Evolutionary conservation across 768 basidiomycete species (phyloP).

Genomic region (Solioccasus polychromus): DNA sequence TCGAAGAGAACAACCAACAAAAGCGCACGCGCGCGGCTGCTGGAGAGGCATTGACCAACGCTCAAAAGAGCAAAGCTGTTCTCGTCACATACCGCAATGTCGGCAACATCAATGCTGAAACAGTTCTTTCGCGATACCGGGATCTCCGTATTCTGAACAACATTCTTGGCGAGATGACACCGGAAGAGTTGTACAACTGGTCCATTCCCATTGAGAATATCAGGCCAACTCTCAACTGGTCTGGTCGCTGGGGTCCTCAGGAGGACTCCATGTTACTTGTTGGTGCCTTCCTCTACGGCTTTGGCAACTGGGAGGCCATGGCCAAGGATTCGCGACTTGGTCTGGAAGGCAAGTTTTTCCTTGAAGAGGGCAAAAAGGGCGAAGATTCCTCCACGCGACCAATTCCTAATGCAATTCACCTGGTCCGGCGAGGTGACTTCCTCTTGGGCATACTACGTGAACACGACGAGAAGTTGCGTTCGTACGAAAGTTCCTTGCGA

Average conservation of each 20-base stretch:
- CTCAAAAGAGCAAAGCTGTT: slow-evolving; percentile 96
- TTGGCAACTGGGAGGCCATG: slow-evolving; percentile 97
- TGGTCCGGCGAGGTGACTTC: slow-evolving; percentile 96
- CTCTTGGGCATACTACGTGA: slow-evolving; percentile 80
- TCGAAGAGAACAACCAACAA: slow-evolving; percentile 80
- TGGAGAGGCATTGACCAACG: slow-evolving; percentile 87
- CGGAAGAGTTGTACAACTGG: slow-evolving; percentile 78
- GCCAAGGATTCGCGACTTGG: slow-evolving; percentile 81
- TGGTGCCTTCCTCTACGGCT: slow-evolving; percentile 90
- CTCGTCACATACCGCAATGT: slow-evolving; percentile 88
- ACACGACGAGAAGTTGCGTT: slow-evolving; percentile 87
- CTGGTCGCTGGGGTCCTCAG: slow-evolving; percentile 87
- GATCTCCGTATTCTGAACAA: slow-evolving; percentile 87
- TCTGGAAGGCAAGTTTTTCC: slow-evolving; percentile 91
- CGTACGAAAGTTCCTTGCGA: slow-evolving; percentile 78
- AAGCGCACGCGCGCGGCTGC: slow-evolving; percentile 72
- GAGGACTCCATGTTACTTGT: slow-evolving; percentile 95
- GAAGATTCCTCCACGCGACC: slow-evolving; percentile 81
- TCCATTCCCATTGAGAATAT: slow-evolving; percentile 88
- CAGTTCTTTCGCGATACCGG: slow-evolving; percentile 83
- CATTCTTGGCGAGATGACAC: slow-evolving; percentile 60
- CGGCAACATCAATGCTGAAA: slow-evolving; percentile 95
- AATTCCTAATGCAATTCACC: slow-evolving; percentile 96
- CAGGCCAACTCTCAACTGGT: slow-evolving; percentile 94
- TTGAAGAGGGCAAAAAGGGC: slow-evolving; percentile 95